Base-by-base conservation (phyloP, 495 filamentous ascomycete species). In the Hyaloscypha hepaticicola region DNA sequence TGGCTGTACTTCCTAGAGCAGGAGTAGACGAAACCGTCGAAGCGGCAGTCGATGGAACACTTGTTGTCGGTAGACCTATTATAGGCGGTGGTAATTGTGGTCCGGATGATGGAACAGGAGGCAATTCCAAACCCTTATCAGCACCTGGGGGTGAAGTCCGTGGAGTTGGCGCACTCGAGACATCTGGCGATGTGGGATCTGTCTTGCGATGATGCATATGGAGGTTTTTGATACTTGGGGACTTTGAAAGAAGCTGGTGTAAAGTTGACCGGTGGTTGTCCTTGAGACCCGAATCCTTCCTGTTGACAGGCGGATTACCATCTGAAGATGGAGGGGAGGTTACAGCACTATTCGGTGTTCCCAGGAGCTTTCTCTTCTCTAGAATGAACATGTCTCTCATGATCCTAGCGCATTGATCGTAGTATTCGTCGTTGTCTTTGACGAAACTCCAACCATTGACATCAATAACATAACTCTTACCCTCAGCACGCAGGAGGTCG, bases 381-480 rank as follows among this genome's bases (percentile, higher is more conserved):
- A 81, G 83, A 60, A 94, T 77, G 71, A 98, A 99, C 72, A 91
- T 91, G 8, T 95, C 86, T 68, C 87, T 88, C 38, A 99, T 78
- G 60, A 98, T 96, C 56, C 77, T 86, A 16, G 95, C 87, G 68
- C 89, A 93, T 70, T 90, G 90, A 71, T 98, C 91, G 70, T 99
- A 99, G 70, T 99, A 99, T 53, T 96, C 92, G 52, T 97, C 92
- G 72, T 99, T 99, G 76, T 99, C 95, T 76, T 99, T 99, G 72
- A 99, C 95, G 72, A 99, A 99, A 71, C 94, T 97, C 95, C 95
- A 99, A 21, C 95, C 95, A 75, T 99, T 99, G 65, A 99, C 96
- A 72, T 99, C 95, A 66, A 99, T 98, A 16, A 99, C 95, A 76
- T 91, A 98, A 74, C 94, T 98, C 76, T 88, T 92, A 19, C 91